Percentiles rank a stretch among this genome's conserved stretches.
Conservation (phyloP, 2,329 filamentous ascomycete species). For the Fusarium staphyleae region DNA sequence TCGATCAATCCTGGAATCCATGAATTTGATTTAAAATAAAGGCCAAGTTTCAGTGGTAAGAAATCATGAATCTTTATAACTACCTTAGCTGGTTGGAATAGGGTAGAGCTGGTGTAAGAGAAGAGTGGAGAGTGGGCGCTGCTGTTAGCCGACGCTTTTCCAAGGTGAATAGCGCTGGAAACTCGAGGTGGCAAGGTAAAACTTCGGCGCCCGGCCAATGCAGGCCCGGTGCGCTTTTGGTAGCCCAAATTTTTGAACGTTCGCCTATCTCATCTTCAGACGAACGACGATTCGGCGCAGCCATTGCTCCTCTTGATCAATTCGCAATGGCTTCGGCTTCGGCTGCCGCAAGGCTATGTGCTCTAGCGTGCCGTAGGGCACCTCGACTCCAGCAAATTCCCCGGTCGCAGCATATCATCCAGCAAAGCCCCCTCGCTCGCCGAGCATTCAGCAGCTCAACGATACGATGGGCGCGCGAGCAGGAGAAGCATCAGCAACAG, state of each 20-base stretch:
- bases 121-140: neutral
- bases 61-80: slow-evolving; percentile 3
- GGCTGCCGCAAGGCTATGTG: slow-evolving; percentile 48
- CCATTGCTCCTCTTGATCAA: slow-evolving; percentile 35
- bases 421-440: slow-evolving; percentile 27
- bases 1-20: slow-evolving; percentile 34
- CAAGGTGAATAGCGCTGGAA: slow-evolving; percentile 4
- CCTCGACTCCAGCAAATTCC: slow-evolving; percentile 35
- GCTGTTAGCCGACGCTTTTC: slow-evolving; percentile 15
- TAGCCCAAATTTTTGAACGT: slow-evolving; percentile 46
- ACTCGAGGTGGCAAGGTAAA: slow-evolving; percentile 36
- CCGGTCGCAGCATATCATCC: slow-evolving; percentile 37
- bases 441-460: slow-evolving; percentile 46
- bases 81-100: slow-evolving; percentile 8
- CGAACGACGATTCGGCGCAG: slow-evolving; percentile 34
- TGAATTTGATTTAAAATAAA: neutral
- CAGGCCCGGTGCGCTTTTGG: slow-evolving; percentile 19
- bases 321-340: slow-evolving; percentile 51
- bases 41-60: neutral
- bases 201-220: slow-evolving; percentile 30
- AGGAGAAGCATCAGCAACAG: slow-evolving; percentile 29
- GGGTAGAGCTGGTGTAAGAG: slow-evolving; percentile 24
- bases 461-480: slow-evolving; percentile 40
- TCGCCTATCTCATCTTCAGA: slow-evolving; percentile 28
- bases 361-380: slow-evolving; percentile 45